Percentiles rank a stretch among this genome's conserved stretches.
Evolutionary conservation across 1,284 basidiomycete genomes (phyloP).

Genomic region (Chondrostereum purpureum): DNA sequence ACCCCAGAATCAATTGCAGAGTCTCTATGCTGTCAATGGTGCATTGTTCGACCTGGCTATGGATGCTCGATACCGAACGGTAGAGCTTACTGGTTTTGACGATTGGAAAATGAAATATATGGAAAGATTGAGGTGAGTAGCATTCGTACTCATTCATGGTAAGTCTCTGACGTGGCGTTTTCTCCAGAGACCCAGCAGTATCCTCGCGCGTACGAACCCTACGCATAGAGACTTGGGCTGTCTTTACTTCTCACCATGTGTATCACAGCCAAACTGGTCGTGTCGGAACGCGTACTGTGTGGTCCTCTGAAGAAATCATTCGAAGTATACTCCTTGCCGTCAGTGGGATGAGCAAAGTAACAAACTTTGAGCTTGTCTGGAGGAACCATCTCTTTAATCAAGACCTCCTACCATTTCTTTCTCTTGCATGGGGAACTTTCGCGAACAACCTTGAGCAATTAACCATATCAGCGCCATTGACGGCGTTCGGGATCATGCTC

Average conservation of each 20-base stretch:
- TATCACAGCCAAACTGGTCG: no score
- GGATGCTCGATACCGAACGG: not conserved
- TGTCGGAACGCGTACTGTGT: not conserved
- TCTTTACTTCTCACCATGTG: constrained; percentile 1
- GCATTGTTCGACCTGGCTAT: not conserved
- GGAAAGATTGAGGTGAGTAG: not conserved
- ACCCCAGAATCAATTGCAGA: not conserved
- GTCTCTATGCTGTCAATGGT: not conserved
- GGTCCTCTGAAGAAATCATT: not conserved
- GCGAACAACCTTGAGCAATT: not conserved
- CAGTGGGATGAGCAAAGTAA: not conserved
- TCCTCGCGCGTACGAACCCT: not conserved
- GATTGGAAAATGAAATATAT: not conserved
- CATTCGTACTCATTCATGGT: not conserved
- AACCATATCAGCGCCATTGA: not conserved
- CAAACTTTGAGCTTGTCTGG: not conserved
- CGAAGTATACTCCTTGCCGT: not conserved
- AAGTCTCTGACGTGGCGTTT: not conserved
- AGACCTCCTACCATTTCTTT: not conserved
- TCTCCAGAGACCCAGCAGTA: constrained; percentile 1
- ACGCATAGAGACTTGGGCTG: not conserved
- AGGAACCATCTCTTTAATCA: not conserved
- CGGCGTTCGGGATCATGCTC: not conserved
- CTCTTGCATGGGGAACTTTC: not conserved
- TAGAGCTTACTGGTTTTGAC: not conserved